These are phyloP conservation scores for Phaeophleospora eucalypticola DNA, from an alignment of 2,329 filamentous ascomycete species.

Conservation along the genomic window DNA sequence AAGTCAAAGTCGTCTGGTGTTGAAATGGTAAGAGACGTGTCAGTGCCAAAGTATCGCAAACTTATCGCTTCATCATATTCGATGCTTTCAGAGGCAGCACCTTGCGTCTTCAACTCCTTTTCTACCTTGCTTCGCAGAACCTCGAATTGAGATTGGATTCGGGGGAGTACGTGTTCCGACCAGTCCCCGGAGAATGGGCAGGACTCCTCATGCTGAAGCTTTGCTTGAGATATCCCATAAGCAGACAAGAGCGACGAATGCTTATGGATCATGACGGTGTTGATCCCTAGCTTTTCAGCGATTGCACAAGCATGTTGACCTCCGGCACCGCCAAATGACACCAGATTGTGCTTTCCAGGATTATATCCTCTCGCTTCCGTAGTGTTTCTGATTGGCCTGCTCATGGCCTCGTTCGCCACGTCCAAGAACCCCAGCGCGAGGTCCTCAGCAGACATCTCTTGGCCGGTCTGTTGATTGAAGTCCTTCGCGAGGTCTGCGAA, in stretches of 20 bases:
- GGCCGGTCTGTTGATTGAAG: conserved; percentile 29
- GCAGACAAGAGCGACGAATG: conserved; percentile 76
- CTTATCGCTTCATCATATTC: conserved; percentile 44
- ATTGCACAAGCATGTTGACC: conserved; percentile 84
- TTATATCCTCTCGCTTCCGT: conserved; percentile 87
- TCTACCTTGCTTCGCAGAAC: conserved; percentile 32
- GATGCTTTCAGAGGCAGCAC: conserved; percentile 40
- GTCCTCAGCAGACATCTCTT: conserved; percentile 64
- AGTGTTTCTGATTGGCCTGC: conserved; percentile 75
- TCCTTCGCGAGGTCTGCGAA: conserved; percentile 17
- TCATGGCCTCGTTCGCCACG: conserved; percentile 84
- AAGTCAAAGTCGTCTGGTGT: conserved; percentile 37
- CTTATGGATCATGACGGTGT: conserved; percentile 73
- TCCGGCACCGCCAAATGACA: conserved; percentile 83
- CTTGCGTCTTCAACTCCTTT: conserved; percentile 40
- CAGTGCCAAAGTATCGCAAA: conserved; percentile 49
- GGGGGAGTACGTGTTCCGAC: conserved; percentile 53
- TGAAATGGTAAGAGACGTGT: conserved; percentile 48
- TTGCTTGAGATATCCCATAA: conserved; percentile 46
- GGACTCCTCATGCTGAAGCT: conserved; percentile 82
- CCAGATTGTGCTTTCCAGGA: conserved; percentile 75
- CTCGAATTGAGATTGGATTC: conserved; percentile 39
- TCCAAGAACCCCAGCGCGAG: conserved; percentile 81
- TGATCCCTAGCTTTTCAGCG: conserved; percentile 72
- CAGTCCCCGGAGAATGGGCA: conserved; percentile 55